Evolutionary conservation across 1,284 basidiomycete species (phyloP).

Genomic region (Exobasidium rhododendri): DNA sequence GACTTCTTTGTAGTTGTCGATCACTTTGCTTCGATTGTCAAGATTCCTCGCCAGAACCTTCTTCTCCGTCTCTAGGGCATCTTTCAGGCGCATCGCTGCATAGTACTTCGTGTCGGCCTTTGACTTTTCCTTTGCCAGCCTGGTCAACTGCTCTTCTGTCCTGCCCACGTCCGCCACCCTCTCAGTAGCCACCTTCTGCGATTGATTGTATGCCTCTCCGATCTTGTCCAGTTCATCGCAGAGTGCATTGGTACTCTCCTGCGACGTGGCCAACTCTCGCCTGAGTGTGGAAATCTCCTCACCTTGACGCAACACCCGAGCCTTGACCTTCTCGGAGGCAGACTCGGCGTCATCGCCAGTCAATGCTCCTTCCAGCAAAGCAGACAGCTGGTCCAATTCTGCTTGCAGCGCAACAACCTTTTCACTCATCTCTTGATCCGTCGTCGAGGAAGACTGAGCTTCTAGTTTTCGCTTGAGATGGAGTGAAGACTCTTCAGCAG

Average conservation of each 20-base stretch:
- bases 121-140: constrained; percentile 65
- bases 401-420: constrained; percentile 16
- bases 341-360: not conserved
- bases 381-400: constrained; percentile 11
- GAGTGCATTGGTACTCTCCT: constrained; percentile 44
- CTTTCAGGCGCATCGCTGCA: constrained; percentile 82
- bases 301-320: constrained; percentile 7
- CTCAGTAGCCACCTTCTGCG: constrained; percentile 75
- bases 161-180: constrained; percentile 77
- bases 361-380: constrained; percentile 8
- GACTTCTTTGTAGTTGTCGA: constrained; percentile 69
- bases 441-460: constrained; percentile 17
- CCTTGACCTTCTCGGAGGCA: not conserved
- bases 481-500: constrained; percentile 17
- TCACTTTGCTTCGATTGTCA: constrained; percentile 74
- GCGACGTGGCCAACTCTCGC: constrained; percentile 57
- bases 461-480: constrained; percentile 21
- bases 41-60: constrained; percentile 66
- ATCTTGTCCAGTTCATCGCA: constrained; percentile 83
- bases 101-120: constrained; percentile 95
- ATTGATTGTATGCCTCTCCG: constrained; percentile 79
- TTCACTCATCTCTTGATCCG: constrained; percentile 14
- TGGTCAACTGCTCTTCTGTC: constrained; percentile 70
- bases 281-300: constrained; percentile 53
- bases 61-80: constrained; percentile 73